Conservation (phyloP, 2,329 filamentous ascomycete genomes). For the Ceratocystis destructans region DNA sequence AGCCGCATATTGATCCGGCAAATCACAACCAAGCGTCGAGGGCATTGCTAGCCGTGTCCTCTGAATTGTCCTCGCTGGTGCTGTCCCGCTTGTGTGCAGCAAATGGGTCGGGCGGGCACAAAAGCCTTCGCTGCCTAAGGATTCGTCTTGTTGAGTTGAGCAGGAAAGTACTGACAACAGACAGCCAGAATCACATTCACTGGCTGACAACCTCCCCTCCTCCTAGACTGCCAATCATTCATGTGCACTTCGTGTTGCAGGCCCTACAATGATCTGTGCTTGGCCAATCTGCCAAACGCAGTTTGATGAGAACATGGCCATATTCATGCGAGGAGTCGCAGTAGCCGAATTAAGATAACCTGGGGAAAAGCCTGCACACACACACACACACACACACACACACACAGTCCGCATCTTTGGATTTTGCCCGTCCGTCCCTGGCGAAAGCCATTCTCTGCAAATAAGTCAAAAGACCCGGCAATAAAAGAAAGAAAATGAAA, state of each 20-base stretch:
- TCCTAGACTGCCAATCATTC: neutral
- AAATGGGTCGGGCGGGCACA: neutral
- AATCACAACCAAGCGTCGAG: too few species aligned
- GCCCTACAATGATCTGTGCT: neutral
- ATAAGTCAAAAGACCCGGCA: too few species aligned
- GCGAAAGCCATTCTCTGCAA: too few species aligned
- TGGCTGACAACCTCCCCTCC: too few species aligned
- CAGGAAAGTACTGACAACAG: too few species aligned
- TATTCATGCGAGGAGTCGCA: neutral
- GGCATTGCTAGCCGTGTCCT: too few species aligned
- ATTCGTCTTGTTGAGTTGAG: too few species aligned
- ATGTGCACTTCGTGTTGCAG: neutral
- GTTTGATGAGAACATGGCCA: neutral
- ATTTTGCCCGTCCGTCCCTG: neutral
- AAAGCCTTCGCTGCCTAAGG: too few species aligned
- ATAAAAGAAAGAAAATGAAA: too few species aligned
- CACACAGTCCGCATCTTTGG: neutral
- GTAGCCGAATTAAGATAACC: neutral
- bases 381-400: too few species aligned
- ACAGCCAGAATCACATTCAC: too few species aligned
- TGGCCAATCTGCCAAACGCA: neutral
- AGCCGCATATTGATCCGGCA: neutral
- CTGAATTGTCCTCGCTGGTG: neutral
- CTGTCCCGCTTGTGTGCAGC: neutral
- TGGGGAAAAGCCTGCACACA: too few species aligned